phyloP scores from a whole-genome alignment of 768 basidiomycete genomes.

The Lentinula sp. region DNA sequence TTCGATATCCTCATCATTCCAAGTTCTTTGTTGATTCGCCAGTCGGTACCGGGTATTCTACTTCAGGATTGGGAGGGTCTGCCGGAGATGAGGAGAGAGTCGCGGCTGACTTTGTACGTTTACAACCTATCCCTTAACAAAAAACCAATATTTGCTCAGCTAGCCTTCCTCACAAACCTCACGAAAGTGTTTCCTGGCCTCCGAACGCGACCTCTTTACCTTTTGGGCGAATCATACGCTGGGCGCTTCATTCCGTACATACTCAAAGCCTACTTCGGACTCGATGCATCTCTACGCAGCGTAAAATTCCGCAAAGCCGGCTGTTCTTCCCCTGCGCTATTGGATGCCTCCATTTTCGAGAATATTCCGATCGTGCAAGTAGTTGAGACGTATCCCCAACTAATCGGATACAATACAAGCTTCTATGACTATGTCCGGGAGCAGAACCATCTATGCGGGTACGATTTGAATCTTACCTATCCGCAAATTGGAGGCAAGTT shows the following conservation, averaged over 20 bases:
- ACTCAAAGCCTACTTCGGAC: constrained; percentile 25
- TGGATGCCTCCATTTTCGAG: not conserved
- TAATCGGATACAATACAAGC: constrained; percentile 43
- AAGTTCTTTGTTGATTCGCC: not conserved
- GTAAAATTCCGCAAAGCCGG: not conserved
- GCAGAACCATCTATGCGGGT: constrained; percentile 58
- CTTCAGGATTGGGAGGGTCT: not conserved
- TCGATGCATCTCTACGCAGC: not conserved
- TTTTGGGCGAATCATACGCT: constrained; percentile 50
- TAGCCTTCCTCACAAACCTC: constrained; percentile 37
- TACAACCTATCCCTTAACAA: not conserved
- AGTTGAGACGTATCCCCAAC: constrained; percentile 48
- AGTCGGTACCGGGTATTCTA: constrained; percentile 7
- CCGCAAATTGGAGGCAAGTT: constrained; percentile 49
- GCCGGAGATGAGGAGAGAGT: constrained; percentile 44
- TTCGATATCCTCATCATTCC: constrained; percentile 2
- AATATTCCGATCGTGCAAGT: not conserved
- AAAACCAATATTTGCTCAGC: constrained; percentile 21
- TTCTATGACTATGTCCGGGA: not conserved
- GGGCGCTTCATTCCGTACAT: constrained; percentile 48
- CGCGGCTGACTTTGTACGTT: constrained; percentile 46
- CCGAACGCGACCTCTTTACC: constrained; percentile 38
- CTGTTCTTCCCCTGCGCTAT: not conserved
- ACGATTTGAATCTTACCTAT: constrained; percentile 62
- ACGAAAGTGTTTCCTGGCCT: constrained; percentile 48